Evolutionary conservation across 1,284 basidiomycete genomes (phyloP).

Genomic region (Apiotrichum domesticum): DNA sequence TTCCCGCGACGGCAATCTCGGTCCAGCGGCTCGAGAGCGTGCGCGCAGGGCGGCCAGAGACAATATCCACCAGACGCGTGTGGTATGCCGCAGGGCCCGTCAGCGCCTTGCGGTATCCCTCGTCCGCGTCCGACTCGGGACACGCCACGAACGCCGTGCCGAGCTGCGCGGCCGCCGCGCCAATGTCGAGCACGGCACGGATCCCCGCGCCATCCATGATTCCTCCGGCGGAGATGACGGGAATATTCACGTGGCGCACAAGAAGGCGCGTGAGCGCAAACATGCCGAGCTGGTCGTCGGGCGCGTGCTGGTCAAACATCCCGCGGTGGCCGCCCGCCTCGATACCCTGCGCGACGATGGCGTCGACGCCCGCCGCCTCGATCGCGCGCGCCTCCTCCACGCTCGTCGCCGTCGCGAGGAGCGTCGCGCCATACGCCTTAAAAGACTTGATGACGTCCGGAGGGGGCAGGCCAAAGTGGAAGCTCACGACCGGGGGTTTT

Average conservation of each 20-base stretch:
- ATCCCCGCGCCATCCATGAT: slow-evolving; percentile 33
- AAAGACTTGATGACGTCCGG: slow-evolving; percentile 14
- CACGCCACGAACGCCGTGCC: slow-evolving; percentile 36
- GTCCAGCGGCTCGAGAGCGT: slow-evolving; percentile 27
- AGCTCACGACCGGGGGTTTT: slow-evolving; percentile 29
- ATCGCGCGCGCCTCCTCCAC: slow-evolving; percentile 24
- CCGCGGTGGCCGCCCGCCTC: slow-evolving; percentile 42
- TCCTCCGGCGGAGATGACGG: slow-evolving; percentile 36
- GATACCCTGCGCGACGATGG: slow-evolving; percentile 34
- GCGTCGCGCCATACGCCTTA: slow-evolving; percentile 18
- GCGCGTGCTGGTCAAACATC: slow-evolving; percentile 23
- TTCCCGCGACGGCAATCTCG: slow-evolving; percentile 4
- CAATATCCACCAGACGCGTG: slow-evolving; percentile 23
- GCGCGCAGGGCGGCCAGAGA: slow-evolving; percentile 36
- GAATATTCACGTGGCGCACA: slow-evolving; percentile 11
- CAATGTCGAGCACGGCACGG: slow-evolving; percentile 20
- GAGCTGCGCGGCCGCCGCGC: slow-evolving; percentile 32
- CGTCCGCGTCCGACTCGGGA: slow-evolving; percentile 30
- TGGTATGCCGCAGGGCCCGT: slow-evolving; percentile 6
- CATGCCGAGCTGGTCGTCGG: slow-evolving; percentile 28
- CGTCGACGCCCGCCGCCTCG: slow-evolving; percentile 28
- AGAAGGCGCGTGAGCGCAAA: slow-evolving; percentile 22
- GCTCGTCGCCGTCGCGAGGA: slow-evolving; percentile 30
- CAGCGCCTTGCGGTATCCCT: slow-evolving; percentile 23
- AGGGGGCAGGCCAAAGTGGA: slow-evolving; percentile 39